Evolutionary conservation across 257 asterid genomes (phyloP), one percentile per base, ranked within the genome.

Genomic region (Jaltomata sinuosa): DNA sequence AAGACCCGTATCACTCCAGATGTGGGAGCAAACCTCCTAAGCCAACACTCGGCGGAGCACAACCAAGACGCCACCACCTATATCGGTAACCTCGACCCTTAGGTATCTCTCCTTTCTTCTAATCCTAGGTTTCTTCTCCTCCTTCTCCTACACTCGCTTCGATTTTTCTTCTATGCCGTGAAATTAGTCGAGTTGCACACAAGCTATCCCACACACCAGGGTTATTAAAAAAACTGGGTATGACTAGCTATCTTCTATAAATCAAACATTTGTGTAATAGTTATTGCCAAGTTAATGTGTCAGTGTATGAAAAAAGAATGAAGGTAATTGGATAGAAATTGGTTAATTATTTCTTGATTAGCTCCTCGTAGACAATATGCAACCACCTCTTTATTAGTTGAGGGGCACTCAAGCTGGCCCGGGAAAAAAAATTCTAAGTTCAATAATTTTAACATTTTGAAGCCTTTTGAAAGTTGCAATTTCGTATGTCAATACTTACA

Each of bases 11-110:
- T 95, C 40, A 97, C 98, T 79, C 99, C 98, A 5, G 99, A 97
- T 5, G 98, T 95, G 21, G 98, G 97, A 71, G 97, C 98, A 8
- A 95, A 95, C 88, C 97, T 95, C 36, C 91, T 95, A 80, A 97
- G 99, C 50, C 99, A 95, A 89, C 99, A 95, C 90, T 90, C 98
- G 53, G 98, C 98, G 84, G 99, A 95, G 93, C 95, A 97, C 85
- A 95, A 95, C 93, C 97, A 94, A 83, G 98, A 94, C 83, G 97
- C 98, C 87, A 95, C 99, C 87, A 96, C 96, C 50, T 95, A 94
- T 87, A 97, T 93, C 83, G 99, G 99, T 83, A 95, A 93, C 81
- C 97, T 95, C 81, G 99, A 95, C 78, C 89, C 94, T 85, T 93
- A 93, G 76, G 98, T 93, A 89, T 40, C 59, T 5, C 38, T 79